These are phyloP conservation scores for Cercophora samala DNA, from an alignment of 495 filamentous ascomycete species.

Conservation along the genomic window DNA sequence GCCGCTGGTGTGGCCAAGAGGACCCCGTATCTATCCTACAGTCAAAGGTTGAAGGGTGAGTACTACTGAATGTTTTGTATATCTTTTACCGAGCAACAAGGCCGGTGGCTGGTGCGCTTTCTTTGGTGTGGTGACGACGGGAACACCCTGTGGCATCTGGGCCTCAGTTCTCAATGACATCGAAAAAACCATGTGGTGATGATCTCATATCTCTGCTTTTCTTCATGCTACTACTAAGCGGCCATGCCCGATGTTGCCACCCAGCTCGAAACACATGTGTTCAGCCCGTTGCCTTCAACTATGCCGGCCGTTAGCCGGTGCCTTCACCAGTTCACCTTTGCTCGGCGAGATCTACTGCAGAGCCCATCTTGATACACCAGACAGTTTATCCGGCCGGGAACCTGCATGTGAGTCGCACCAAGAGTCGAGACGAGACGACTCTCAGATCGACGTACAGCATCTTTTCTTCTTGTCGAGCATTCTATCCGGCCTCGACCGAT, in stretches of 20 bases:
- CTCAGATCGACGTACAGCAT: conserved; percentile 24
- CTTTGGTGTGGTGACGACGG: background rate
- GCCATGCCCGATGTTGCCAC: conserved; percentile 8
- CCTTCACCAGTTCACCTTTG: conserved; percentile 14
- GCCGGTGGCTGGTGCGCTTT: background rate
- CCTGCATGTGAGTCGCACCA: conserved; percentile 25
- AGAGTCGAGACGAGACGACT: conserved; percentile 29
- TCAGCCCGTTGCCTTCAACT: conserved; percentile 15
- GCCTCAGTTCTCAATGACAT: too few species aligned
- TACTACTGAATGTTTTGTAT: background rate
- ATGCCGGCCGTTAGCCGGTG: conserved; percentile 23
- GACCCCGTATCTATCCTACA: background rate
- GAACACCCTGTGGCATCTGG: too few species aligned
- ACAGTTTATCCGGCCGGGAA: conserved; percentile 37
- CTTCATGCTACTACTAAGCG: background rate
- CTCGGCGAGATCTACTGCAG: conserved; percentile 27
- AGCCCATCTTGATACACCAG: conserved; percentile 36
- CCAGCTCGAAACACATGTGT: conserved; percentile 20
- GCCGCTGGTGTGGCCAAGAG: conserved; percentile 16
- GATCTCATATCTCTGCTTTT: background rate
- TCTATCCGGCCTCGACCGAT: conserved; percentile 14
- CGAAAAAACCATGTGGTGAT: background rate
- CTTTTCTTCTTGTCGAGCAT: conserved; percentile 14
- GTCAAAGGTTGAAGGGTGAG: background rate
- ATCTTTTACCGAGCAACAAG: background rate